Conservation (phyloP, 139 green algal species). For the Klebsormidium nitens region DNA sequence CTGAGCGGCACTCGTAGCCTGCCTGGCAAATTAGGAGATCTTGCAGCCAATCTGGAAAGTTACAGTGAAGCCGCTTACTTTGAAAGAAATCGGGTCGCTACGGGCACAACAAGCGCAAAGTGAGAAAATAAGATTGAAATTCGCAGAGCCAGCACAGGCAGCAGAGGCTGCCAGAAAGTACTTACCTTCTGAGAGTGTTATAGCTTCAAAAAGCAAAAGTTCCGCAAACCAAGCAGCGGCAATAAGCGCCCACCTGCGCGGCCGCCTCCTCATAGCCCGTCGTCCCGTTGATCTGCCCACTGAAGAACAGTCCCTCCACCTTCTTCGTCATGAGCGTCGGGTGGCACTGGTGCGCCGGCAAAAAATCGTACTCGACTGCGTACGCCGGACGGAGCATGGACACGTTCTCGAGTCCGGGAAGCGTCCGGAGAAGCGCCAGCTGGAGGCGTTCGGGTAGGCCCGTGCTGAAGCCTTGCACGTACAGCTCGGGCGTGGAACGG, state of each 20-base stretch:
- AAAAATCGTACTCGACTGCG: conserved; percentile 98
- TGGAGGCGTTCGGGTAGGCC: conserved; percentile 88
- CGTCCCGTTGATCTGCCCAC: conserved; percentile 96
- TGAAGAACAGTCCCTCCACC: conserved; percentile 84
- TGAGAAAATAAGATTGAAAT: too few species aligned
- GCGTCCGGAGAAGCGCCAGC: conserved; percentile 81
- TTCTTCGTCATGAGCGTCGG: conserved; percentile 86
- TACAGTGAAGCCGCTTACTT: too few species aligned
- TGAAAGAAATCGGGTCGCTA: too few species aligned
- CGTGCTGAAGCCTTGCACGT: conserved; percentile 88
- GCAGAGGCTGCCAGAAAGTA: too few species aligned
- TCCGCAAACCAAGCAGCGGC: too few species aligned
- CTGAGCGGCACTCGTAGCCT: too few species aligned
- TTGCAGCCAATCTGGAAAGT: too few species aligned
- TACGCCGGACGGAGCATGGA: conserved; percentile 91
- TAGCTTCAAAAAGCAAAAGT: too few species aligned
- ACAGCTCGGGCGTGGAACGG: conserved; percentile 86
- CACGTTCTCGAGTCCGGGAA: conserved; percentile 81
- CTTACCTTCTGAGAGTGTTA: too few species aligned
- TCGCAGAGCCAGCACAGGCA: too few species aligned
- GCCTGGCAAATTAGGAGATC: too few species aligned
- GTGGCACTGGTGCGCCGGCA: conserved; percentile 87
- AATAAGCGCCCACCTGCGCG: conserved; percentile 23
- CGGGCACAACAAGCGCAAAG: too few species aligned
- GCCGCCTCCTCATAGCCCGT: conserved; percentile 61